Percentiles rank a stretch among this genome's conserved stretches.
These are phyloP conservation scores for Ensete glaucum DNA, from an alignment of 176 grass and related monocot genomes.

Conservation along the genomic window DNA sequence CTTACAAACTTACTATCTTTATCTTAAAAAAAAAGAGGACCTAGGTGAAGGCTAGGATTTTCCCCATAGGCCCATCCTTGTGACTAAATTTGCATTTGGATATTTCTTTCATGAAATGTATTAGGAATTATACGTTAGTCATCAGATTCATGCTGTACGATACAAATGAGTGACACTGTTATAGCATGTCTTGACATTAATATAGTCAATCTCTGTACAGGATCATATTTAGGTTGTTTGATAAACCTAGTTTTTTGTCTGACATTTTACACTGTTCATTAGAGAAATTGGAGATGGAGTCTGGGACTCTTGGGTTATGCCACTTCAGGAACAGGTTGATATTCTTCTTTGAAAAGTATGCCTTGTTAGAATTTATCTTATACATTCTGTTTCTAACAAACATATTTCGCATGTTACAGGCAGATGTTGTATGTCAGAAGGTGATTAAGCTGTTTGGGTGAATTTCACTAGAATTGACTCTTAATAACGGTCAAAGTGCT, in stretches of 20 bases:
- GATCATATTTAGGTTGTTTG: too few species aligned
- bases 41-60: background rate
- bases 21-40: too few species aligned
- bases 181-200: background rate
- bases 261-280: conserved; percentile 18
- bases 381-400: conserved; percentile 6
- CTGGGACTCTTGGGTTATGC: conserved; percentile 80
- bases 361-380: conserved; percentile 11
- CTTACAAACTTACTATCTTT: too few species aligned
- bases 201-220: background rate
- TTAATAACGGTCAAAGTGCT: conserved; percentile 5
- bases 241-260: background rate
- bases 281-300: conserved; percentile 80
- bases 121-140: background rate
- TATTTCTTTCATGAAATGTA: background rate
- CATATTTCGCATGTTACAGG: conserved; percentile 31
- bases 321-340: conserved; percentile 73
- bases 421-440: conserved; percentile 75
- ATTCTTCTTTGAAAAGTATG: conserved; percentile 8
- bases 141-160: background rate
- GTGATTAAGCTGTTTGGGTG: conserved; percentile 38
- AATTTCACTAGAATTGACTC: conserved; percentile 20
- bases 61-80: background rate
- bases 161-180: background rate
- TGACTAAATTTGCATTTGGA: background rate